Evolutionary conservation across 345 rosid species (phyloP), one percentile per base, ranked within the genome.

Genomic region (Arabis alpina): DNA sequence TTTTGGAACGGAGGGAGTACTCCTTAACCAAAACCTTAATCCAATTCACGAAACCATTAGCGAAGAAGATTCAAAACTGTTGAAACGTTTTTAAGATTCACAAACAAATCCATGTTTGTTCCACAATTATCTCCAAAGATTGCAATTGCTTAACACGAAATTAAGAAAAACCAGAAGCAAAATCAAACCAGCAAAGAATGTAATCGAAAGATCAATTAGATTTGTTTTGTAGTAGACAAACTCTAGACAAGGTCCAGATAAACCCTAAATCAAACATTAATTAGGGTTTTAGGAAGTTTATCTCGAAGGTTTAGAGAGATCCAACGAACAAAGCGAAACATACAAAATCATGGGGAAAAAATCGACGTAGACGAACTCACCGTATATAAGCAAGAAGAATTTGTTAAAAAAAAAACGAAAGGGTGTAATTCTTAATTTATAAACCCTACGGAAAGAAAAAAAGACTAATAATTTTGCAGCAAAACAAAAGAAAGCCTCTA

Each of bases 401-500:
- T 45, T 56, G 36, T 2, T 34, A 45, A 32, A 6, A 32, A 32
- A 6, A 47, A 27, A 43, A 32, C 10, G 9, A 51, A 19, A 19
- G 1, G 23, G 23, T 19, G 23, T 19, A 19, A 19, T 19, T 19
- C 23, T 19, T 19, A 19, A 19, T 19, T 19, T 19, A 1, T 19
- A 19, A 19, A 19, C 23, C 23, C 23, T 19, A 19, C 23, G 23
- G 23, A 19, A 19, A 19, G 23, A 19, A 19, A 19, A 27, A 43
- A 32, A 16, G n/a, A 51, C n/a, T 64, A 12, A 24, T 13, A 55
- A 55, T 44, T 56, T 47, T 57, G 64, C 65, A 51, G 39, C 58
- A 52, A 42, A 36, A 4, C 10, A 24, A 32, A 54, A 11, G 19
- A 24, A 61, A 54, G 10, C 76, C 32, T 62, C 76, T 63, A 32